Evolutionary conservation across 1,284 basidiomycete genomes (phyloP).

Genomic region (Puccinia triticina): DNA sequence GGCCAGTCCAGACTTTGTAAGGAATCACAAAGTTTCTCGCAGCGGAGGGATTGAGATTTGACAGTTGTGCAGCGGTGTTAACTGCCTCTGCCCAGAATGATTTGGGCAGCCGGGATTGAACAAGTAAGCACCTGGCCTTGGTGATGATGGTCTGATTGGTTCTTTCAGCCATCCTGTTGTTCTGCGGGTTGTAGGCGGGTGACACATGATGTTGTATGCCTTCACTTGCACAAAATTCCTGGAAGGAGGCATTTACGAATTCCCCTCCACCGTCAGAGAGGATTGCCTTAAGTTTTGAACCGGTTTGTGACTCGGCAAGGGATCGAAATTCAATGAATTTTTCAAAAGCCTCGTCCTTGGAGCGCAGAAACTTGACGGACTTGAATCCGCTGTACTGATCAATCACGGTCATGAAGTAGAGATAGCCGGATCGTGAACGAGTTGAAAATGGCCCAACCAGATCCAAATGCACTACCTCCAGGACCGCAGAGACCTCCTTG

Average conservation of each 20-base stretch:
- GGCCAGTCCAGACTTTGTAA: not conserved
- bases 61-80: not conserved
- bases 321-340: not conserved
- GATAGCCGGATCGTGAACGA: not conserved
- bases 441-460: too few species aligned
- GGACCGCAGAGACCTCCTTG: too few species aligned
- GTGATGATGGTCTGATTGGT: not conserved
- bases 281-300: not conserved
- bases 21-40: not conserved
- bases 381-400: not conserved
- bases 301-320: not conserved
- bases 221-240: not conserved
- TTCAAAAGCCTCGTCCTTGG: not conserved
- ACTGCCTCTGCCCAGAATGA: conserved; percentile 27
- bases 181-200: conserved; percentile 17
- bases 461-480: too few species aligned
- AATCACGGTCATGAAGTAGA: conserved; percentile 14
- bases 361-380: not conserved
- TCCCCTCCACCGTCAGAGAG: conserved; percentile 28
- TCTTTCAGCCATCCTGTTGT: not conserved
- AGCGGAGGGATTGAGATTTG: not conserved
- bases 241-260: conserved; percentile 5
- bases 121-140: not conserved
- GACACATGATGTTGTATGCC: not conserved
- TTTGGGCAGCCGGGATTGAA: not conserved